phyloP scores from a whole-genome alignment of 2,329 filamentous ascomycete species.

The Arthrobotrys conoides region DNA sequence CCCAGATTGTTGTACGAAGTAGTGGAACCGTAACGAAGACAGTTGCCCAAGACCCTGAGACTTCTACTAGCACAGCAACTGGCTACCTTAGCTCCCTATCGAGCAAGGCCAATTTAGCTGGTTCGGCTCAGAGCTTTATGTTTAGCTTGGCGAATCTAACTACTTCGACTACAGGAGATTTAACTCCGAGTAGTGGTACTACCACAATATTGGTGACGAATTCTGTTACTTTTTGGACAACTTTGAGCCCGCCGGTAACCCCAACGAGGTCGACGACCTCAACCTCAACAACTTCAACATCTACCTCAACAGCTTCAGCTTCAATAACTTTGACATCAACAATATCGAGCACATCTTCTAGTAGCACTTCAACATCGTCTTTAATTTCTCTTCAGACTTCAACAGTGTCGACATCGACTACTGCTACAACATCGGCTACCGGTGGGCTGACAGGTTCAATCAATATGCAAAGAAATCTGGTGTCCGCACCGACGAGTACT shows the following conservation, averaged over 20 bases:
- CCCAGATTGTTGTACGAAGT: constrained; percentile 24
- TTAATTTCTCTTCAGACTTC: too few relatives aligned
- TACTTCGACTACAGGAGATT: not conserved
- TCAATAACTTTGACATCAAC: not conserved
- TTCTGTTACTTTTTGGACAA: constrained; percentile 34
- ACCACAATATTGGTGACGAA: not conserved
- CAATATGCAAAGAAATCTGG: constrained; percentile 27
- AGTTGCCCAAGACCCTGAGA: constrained; percentile 1
- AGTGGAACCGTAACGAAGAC: constrained; percentile 31
- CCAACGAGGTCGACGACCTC: not conserved
- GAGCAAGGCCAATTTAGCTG: constrained; percentile 20
- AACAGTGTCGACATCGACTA: not conserved
- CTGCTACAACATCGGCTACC: not conserved
- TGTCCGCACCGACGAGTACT: not conserved
- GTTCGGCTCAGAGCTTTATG: not conserved
- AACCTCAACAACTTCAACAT: not conserved
- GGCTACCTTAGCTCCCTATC: constrained; percentile 13
- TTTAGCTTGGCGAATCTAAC: too few relatives aligned
- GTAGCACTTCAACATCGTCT: not conserved
- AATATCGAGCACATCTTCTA: not conserved
- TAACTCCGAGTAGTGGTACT: constrained; percentile 30
- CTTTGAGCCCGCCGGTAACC: constrained; percentile 2
- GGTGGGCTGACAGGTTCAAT: constrained; percentile 8
- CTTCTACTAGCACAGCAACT: not conserved
- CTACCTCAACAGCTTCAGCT: not conserved